phyloP scores from a whole-genome alignment of 805 yeast genomes.

The Pichia deserticola region DNA sequence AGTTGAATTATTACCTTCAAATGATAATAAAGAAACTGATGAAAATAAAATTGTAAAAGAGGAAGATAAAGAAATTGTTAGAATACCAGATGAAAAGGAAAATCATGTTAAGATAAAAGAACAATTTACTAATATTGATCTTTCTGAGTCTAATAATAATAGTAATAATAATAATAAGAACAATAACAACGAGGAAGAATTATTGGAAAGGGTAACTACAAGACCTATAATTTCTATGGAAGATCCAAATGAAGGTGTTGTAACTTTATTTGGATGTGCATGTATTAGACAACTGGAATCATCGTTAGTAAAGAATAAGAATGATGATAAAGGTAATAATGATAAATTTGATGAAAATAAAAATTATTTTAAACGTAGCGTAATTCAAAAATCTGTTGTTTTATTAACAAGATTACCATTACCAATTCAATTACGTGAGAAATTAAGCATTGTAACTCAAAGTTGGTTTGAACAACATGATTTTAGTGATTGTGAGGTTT shows the following conservation, averaged over 20 bases:
- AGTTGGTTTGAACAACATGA: constrained; percentile 78
- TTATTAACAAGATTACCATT: constrained; percentile 77
- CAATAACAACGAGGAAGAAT: not conserved
- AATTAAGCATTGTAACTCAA: constrained; percentile 80
- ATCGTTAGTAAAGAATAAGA: constrained; percentile 37
- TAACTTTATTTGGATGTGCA: constrained; percentile 89
- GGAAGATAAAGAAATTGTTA: not conserved
- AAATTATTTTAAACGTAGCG: constrained; percentile 43
- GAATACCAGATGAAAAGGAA: not conserved
- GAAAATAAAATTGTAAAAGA: not conserved
- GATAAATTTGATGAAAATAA: constrained; percentile 22
- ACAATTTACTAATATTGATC: not conserved
- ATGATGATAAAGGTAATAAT: too few relatives aligned
- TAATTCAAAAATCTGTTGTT: constrained; percentile 87
- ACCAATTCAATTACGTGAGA: constrained; percentile 82
- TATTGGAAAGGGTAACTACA: not conserved
- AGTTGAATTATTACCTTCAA: not conserved
- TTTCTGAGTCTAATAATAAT: not conserved
- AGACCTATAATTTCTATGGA: constrained; percentile 3
- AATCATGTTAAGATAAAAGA: constrained; percentile 22
- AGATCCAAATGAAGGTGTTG: constrained; percentile 27
- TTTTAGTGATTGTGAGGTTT: constrained; percentile 61
- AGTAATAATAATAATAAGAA: too few relatives aligned
- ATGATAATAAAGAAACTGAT: not conserved
- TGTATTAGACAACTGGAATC: constrained; percentile 81